phyloP scores from a whole-genome alignment of 2,329 filamentous ascomycete genomes.

The Cladosporium sp. region DNA sequence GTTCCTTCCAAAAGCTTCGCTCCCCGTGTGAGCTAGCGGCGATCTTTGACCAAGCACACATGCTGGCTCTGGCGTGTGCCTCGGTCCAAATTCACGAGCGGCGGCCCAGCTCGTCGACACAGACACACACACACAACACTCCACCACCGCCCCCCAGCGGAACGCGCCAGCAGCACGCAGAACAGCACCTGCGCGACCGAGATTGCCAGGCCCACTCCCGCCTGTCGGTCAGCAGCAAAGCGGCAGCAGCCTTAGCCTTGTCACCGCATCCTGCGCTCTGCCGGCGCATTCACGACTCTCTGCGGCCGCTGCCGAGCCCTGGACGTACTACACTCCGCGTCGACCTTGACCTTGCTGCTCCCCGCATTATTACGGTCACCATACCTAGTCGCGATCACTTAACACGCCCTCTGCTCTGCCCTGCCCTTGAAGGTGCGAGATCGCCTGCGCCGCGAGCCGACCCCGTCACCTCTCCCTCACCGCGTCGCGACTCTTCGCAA shows the following conservation, averaged over 20 bases:
- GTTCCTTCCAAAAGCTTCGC: neutral
- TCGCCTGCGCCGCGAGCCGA: neutral
- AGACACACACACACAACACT: conserved; percentile 13
- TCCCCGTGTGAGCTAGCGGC: neutral
- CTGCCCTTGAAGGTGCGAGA: neutral
- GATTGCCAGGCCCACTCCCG: neutral
- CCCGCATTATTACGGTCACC: neutral
- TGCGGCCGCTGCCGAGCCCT: conserved; percentile 8
- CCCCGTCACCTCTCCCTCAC: neutral
- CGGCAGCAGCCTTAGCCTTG: neutral
- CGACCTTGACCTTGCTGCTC: conserved; percentile 3
- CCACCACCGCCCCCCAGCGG: conserved; percentile 3
- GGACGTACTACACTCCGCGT: conserved; percentile 1
- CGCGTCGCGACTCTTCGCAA: conserved; percentile 12
- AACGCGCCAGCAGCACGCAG: conserved; percentile 4
- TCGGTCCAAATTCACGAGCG: conserved; percentile 6
- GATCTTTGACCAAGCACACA: conserved; percentile 1
- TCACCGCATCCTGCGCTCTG: neutral
- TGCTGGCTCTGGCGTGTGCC: neutral
- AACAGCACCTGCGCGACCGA: neutral
- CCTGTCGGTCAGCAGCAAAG: neutral
- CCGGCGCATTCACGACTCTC: conserved; percentile 3
- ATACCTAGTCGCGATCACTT: neutral
- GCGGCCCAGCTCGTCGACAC: conserved; percentile 1
- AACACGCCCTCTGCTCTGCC: neutral